Evolutionary conservation across 768 basidiomycete species (phyloP).

Genomic region (Collybiopsis confluens): DNA sequence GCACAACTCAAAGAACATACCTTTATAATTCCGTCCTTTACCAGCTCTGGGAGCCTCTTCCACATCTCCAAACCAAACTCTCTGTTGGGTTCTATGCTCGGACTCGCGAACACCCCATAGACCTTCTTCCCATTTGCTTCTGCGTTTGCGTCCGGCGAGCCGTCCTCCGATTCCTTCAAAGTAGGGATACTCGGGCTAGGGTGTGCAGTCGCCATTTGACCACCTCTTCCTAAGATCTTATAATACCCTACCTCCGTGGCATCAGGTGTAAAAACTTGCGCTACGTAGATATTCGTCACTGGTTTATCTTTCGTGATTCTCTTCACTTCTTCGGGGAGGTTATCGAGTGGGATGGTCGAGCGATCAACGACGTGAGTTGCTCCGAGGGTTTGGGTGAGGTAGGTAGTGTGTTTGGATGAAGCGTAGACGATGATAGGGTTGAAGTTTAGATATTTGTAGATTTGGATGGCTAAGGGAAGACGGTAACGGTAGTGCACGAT

Average conservation of each 20-base stretch:
- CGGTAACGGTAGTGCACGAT: not conserved
- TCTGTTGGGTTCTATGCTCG: not conserved
- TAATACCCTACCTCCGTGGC: not conserved
- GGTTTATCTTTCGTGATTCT: not conserved
- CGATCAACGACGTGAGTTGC: constrained; percentile 37
- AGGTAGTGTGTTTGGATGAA: constrained; percentile 21
- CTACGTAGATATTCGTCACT: constrained; percentile 3
- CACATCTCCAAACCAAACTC: not conserved
- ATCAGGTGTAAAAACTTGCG: not conserved
- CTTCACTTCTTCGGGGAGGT: not conserved
- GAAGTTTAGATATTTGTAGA: constrained; percentile 3
- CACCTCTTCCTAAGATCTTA: not conserved
- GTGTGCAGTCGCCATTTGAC: constrained; percentile 1
- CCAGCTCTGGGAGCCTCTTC: not conserved
- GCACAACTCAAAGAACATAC: not conserved
- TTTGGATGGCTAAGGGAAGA: not conserved
- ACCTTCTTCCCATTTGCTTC: not conserved
- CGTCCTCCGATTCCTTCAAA: too few relatives aligned
- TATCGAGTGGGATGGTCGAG: not conserved
- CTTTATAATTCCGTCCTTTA: not conserved
- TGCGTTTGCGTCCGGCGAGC: too few relatives aligned
- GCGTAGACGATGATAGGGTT: constrained; percentile 32
- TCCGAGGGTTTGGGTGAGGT: constrained; percentile 33
- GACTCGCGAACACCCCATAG: not conserved
- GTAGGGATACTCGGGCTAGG: not conserved